Percentiles rank a stretch among this genome's conserved stretches.
Evolutionary conservation across 2,329 filamentous ascomycete genomes (phyloP).

Genomic region (Hortaea sp.): DNA sequence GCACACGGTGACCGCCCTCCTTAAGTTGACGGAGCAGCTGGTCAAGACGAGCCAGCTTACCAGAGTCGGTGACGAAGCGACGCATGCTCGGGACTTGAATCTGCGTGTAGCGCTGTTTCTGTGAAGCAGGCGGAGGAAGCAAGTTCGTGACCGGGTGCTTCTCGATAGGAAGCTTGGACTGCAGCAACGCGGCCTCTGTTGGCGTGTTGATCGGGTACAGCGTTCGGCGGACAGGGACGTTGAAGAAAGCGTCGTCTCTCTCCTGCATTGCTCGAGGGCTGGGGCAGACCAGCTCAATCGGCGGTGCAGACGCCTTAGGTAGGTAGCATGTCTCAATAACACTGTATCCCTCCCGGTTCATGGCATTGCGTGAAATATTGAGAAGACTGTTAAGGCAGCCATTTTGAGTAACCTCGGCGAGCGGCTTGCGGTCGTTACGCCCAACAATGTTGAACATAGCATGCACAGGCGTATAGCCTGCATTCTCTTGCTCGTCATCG

Average conservation of each 20-base stretch:
- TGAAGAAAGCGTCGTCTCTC: slow-evolving; percentile 68
- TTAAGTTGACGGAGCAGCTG: slow-evolving; percentile 81
- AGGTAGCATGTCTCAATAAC: slow-evolving; percentile 72
- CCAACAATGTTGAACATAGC: slow-evolving; percentile 73
- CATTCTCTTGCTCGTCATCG: slow-evolving; percentile 42
- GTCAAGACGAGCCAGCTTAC: slow-evolving; percentile 88
- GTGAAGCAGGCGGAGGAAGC: slow-evolving; percentile 68
- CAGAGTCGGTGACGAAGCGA: slow-evolving; percentile 93
- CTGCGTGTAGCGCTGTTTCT: slow-evolving; percentile 77
- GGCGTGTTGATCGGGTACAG: slow-evolving; percentile 56
- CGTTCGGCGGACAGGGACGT: slow-evolving; percentile 59
- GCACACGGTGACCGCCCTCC: slow-evolving; percentile 80
- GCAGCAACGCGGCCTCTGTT: slow-evolving; percentile 66
- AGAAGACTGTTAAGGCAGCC: slow-evolving; percentile 66
- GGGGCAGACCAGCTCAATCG: slow-evolving; percentile 68
- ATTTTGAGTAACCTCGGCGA: slow-evolving; percentile 60
- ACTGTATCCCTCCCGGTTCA: slow-evolving; percentile 60
- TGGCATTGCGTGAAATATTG: slow-evolving; percentile 62
- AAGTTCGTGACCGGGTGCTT: slow-evolving; percentile 54
- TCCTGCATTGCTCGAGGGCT: slow-evolving; percentile 56
- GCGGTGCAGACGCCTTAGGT: slow-evolving; percentile 73
- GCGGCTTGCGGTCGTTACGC: slow-evolving; percentile 53
- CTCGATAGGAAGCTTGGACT: slow-evolving; percentile 57
- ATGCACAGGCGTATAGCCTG: slow-evolving; percentile 56
- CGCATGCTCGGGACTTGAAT: slow-evolving; percentile 93